Conservation (phyloP, 345 rosid genomes). For the Fremontodendron californicum region DNA sequence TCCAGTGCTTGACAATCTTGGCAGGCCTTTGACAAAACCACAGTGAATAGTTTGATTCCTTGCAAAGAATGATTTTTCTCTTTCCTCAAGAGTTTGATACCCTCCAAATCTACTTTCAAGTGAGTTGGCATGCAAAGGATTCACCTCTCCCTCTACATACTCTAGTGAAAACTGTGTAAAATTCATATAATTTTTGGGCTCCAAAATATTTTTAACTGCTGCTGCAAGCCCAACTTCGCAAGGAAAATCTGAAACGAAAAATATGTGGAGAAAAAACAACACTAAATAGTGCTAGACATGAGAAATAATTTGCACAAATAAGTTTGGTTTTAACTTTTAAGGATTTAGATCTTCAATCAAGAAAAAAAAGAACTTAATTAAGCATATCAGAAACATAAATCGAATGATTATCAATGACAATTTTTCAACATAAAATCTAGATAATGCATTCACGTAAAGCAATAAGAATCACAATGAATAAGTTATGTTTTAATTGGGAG, state of each 20-base stretch:
- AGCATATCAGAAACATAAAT: neutral
- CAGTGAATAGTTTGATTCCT: slow-evolving; percentile 69
- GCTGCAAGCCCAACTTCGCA: slow-evolving; percentile 53
- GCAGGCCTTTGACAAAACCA: slow-evolving; percentile 69
- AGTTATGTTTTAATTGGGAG: neutral
- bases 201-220: slow-evolving; percentile 45
- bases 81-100: slow-evolving; percentile 67
- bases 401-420: neutral
- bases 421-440: neutral
- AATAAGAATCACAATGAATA: neutral
- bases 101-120: slow-evolving; percentile 74
- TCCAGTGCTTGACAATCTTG: slow-evolving; percentile 45
- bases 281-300: slow-evolving; percentile 3
- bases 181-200: slow-evolving; percentile 48
- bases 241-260: slow-evolving; percentile 57
- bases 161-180: slow-evolving; percentile 53
- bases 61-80: slow-evolving; percentile 67
- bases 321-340: neutral
- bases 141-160: slow-evolving; percentile 48
- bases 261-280: neutral
- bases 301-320: slow-evolving; percentile 1
- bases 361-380: neutral
- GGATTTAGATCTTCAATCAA: neutral
- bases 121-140: slow-evolving; percentile 21
- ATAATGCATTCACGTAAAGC: neutral